phyloP scores from a whole-genome alignment of 2,329 filamentous ascomycete species.

The Zymoseptoria pseudotritici region DNA sequence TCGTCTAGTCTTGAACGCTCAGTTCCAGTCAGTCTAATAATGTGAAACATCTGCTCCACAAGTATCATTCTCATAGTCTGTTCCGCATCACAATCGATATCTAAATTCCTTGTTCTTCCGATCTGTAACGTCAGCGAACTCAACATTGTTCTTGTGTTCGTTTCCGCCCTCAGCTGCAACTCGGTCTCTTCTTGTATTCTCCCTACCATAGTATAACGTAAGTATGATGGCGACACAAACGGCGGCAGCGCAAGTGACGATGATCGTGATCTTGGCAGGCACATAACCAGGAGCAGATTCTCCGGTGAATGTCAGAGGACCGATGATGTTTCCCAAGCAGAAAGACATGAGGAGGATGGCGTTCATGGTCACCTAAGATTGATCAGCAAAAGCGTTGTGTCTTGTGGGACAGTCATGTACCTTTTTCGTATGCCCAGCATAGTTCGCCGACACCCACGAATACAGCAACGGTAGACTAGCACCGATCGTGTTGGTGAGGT shows the following conservation, averaged over 20 bases:
- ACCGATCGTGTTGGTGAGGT: constrained; percentile 34
- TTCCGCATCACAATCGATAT: constrained; percentile 6
- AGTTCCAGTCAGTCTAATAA: not conserved
- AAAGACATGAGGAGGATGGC: constrained; percentile 41
- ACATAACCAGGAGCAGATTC: constrained; percentile 32
- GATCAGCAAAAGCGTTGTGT: not conserved
- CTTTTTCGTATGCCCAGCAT: constrained; percentile 64
- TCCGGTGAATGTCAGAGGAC: constrained; percentile 33
- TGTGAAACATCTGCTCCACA: not conserved
- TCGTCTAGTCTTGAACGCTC: not conserved
- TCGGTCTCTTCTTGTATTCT: constrained; percentile 30
- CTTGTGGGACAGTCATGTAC: not conserved
- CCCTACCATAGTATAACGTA: constrained; percentile 46
- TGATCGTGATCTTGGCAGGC: constrained; percentile 39
- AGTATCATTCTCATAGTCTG: not conserved
- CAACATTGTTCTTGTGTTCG: constrained; percentile 12
- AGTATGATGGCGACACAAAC: constrained; percentile 38
- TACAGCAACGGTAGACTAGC: constrained; percentile 33
- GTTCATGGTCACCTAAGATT: constrained; percentile 41
- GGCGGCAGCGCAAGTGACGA: constrained; percentile 29
- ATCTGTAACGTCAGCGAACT: constrained; percentile 27
- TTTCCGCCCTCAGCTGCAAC: not conserved
- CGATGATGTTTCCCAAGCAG: constrained; percentile 37
- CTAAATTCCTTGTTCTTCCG: constrained; percentile 24
- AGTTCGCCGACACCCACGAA: constrained; percentile 38